These are phyloP conservation scores for Pyricularia pennisetigena DNA, from an alignment of 2,329 filamentous ascomycete species.

Conservation along the genomic window DNA sequence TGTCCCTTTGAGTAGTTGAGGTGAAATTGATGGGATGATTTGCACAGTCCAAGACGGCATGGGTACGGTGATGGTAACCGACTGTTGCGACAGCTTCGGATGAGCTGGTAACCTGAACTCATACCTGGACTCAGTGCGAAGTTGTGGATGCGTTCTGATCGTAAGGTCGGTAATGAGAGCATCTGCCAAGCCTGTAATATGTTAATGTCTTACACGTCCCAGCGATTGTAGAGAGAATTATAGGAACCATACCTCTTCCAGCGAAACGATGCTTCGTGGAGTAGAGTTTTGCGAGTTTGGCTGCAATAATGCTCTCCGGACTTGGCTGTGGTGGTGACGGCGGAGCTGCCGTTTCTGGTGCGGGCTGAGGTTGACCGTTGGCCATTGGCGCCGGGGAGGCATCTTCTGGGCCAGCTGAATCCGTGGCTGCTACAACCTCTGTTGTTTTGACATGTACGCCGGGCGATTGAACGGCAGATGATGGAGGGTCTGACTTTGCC, in stretches of 20 bases:
- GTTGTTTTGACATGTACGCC: background rate
- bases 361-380: background rate
- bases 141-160: constrained; percentile 57
- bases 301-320: constrained; percentile 14
- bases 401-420: background rate
- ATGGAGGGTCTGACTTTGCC: background rate
- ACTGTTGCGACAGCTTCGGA: constrained; percentile 57
- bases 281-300: constrained; percentile 20
- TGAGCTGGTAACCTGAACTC: constrained; percentile 56
- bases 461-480: background rate
- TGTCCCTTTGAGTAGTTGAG: constrained; percentile 45
- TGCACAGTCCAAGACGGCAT: constrained; percentile 60
- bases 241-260: constrained; percentile 28
- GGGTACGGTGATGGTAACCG: constrained; percentile 61
- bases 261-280: constrained; percentile 24
- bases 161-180: constrained; percentile 59
- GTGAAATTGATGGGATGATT: constrained; percentile 55
- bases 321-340: constrained; percentile 13
- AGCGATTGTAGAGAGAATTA: background rate
- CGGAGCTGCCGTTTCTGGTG: constrained; percentile 3
- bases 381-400: background rate
- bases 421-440: background rate
- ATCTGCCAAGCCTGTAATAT: constrained; percentile 36
- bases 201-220: constrained; percentile 4
- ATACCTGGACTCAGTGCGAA: constrained; percentile 49